Base-by-base conservation (phyloP, 345 rosid genomes). In the Arabidopsis thaliana region DNA sequence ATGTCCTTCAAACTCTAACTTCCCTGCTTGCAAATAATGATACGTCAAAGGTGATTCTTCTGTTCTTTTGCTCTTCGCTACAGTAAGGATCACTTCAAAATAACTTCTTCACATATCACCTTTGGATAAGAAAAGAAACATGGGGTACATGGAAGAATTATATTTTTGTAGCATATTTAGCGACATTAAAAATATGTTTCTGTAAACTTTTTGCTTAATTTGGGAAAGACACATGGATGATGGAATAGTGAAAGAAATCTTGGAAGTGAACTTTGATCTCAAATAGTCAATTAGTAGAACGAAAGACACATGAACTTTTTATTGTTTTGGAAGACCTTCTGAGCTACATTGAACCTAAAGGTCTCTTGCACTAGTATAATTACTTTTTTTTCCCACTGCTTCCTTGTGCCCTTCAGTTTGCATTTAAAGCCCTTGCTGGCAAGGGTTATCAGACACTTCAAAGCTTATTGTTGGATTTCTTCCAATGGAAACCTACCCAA, bases 381-480 rank as follows among this genome's bases (percentile, higher is more conserved):
- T 56, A 20, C 3, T 48, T 56, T 66, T 56, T 66, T 66, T 63
- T 62, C 51, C 52, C 48, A 34, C 44, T 72, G 68, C 63, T 59
- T 51, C 36, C 41, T 58, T 71, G 73, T 65, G 33, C 57, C 65
- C 69, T 81, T 71, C 85, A 91, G 98, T 86, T 82, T 76, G 83
- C 97, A 53, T 93, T 93, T 74, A 88, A 95, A 84, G 85, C 90
- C 73, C 92, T 93, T 69, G 95, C 88, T 80, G 98, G 97, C 71
- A 91, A 81, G 84, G 97, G 97, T 51, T 93, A 93, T 80, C 96
- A 83, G 83, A 86, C 98, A 52, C 79, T 93, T 78, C 97, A 87
- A 66, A 89, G 96, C 84, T 87, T 94, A 84, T 83, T 94, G 62
- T 82, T 94, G 79, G 97, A 88, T 69, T 88, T 89, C 67, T 94